Percentiles rank a stretch among this genome's conserved stretches.
phyloP scores from a whole-genome alignment of 495 filamentous ascomycete genomes.

The Trichocladium antarcticum region DNA sequence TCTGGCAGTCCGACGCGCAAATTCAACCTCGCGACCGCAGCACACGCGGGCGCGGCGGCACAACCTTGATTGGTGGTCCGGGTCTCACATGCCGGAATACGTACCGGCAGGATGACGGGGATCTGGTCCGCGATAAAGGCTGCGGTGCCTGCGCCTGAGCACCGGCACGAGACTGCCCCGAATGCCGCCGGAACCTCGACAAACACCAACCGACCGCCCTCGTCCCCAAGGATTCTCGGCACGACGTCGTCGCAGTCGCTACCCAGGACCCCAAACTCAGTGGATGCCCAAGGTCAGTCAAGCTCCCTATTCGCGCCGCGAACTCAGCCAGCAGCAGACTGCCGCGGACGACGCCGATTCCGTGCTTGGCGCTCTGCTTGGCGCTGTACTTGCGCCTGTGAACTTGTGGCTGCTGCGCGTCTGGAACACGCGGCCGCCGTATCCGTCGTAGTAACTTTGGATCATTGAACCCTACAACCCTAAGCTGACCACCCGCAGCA shows the following conservation, averaged over 20 bases:
- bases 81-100: neutral
- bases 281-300: conserved; percentile 15
- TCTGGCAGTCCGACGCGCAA: neutral
- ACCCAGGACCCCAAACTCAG: conserved; percentile 14
- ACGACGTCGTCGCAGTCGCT: conserved; percentile 4
- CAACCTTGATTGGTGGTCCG: neutral
- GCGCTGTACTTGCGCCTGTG: too few relatives aligned
- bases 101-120: conserved; percentile 10
- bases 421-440: too few relatives aligned
- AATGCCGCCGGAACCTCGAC: neutral
- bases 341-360: too few relatives aligned
- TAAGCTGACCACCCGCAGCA: conserved; percentile 5
- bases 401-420: too few relatives aligned
- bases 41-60: neutral
- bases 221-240: neutral
- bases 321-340: too few relatives aligned
- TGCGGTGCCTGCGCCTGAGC: conserved; percentile 1
- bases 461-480: too few relatives aligned
- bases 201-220: neutral
- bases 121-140: conserved; percentile 21
- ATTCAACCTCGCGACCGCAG: neutral
- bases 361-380: too few relatives aligned
- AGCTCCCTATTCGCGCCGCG: neutral
- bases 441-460: too few relatives aligned
- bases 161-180: neutral